Evolutionary conservation across 768 basidiomycete species (phyloP).

Genomic region (Russula vinacea): DNA sequence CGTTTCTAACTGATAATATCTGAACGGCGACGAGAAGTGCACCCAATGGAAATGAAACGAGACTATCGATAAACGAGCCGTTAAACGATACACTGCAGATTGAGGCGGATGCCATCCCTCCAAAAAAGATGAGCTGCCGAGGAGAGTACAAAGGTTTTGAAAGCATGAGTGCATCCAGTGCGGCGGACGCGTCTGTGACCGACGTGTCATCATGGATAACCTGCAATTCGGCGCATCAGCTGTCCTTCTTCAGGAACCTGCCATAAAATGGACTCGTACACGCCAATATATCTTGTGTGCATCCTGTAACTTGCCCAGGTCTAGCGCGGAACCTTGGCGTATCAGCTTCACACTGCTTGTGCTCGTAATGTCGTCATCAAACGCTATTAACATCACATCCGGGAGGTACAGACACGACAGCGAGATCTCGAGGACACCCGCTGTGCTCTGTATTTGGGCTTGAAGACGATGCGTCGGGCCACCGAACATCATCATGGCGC

Average conservation of each 20-base stretch:
- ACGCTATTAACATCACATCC: constrained; percentile 74
- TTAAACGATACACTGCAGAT: constrained; percentile 72
- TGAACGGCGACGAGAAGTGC: constrained; percentile 71
- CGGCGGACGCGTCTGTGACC: constrained; percentile 66
- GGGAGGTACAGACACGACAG: constrained; percentile 74
- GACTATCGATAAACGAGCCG: constrained; percentile 74
- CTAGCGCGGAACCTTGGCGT: constrained; percentile 64
- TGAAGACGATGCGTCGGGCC: constrained; percentile 80
- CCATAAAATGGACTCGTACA: constrained; percentile 38
- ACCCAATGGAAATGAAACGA: constrained; percentile 72
- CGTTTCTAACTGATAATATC: constrained; percentile 65
- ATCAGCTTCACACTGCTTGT: constrained; percentile 81
- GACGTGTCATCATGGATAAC: constrained; percentile 82
- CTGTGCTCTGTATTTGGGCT: constrained; percentile 76
- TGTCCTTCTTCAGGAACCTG: not conserved
- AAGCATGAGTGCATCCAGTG: constrained; percentile 73
- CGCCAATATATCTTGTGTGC: constrained; percentile 74
- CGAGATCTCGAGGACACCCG: constrained; percentile 71
- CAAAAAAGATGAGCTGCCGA: constrained; percentile 63
- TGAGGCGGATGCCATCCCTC: constrained; percentile 70
- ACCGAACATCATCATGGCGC: constrained; percentile 89
- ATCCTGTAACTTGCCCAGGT: constrained; percentile 72
- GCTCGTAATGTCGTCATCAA: constrained; percentile 75
- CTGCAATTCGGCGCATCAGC: constrained; percentile 35
- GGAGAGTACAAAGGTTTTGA: constrained; percentile 57